Base-by-base conservation (phyloP, 768 basidiomycete species). In the Suillus occidentalis region DNA sequence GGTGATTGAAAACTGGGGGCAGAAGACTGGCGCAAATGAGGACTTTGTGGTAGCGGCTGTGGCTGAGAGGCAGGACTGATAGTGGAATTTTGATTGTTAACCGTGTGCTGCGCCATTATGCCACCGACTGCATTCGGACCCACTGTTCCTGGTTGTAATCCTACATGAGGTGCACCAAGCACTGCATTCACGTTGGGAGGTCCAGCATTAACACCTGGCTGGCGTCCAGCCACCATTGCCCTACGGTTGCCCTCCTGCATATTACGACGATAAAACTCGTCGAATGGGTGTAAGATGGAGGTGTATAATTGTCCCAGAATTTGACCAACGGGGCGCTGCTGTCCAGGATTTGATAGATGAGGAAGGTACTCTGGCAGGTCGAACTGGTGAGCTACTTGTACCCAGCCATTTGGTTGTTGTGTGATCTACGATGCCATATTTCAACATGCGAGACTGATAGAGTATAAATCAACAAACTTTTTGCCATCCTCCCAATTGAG, bases 181-280 rank as follows among this genome's bases (percentile, higher is more conserved):
- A 60, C 64, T n/a, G 75, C 49, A 58, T 47, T 69, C 37, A 71
- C 61, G 43, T 66, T 71, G 47, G 61, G 49, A 43, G 56, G 50
- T 9, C 43, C 64, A 47, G 36, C 20, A 0, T 67, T 66, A 28
- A 66, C 57, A 10, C 71, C 73, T 13, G 67, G 58, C 9, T 72
- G 67, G 8, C 77, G 84, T 61, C 80, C 79, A 28, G 80, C 73
- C 68, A 80, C 70, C 76, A 85, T 81, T 37, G 81, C 80, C 67
- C 84, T 85, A 70, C 84, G 85, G 66, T 85, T 88, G 61, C 87
- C 79, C 42, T 87, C 87, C 63, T 82, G 82, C 50, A 87, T 56
- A 69, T 86, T 90, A 66, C 83, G 86, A 73, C 84, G 84, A 73
- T 89, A 90, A 37, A 79, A 73, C 40, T 90, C 88, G 75, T 94